Percentiles rank a stretch among this genome's conserved stretches.
These are phyloP conservation scores for Stachybotrys chartarum DNA, from an alignment of 2,329 filamentous ascomycete species.

Conservation along the genomic window DNA sequence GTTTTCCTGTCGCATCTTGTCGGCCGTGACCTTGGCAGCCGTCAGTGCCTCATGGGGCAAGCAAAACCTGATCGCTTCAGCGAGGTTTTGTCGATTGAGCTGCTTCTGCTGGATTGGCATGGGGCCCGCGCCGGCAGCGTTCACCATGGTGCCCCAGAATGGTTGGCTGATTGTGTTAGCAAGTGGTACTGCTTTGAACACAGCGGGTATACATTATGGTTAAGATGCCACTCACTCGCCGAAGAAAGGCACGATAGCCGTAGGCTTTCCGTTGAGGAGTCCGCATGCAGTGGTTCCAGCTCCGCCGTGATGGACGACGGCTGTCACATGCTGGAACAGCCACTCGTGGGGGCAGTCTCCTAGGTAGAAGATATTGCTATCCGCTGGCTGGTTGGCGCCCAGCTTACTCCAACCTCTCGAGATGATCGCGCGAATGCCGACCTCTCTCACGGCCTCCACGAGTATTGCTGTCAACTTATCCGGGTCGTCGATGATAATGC, in stretches of 20 bases:
- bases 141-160: constrained; percentile 34
- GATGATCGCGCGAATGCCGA: constrained; percentile 59
- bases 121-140: constrained; percentile 30
- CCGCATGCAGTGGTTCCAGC: constrained; percentile 66
- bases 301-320: constrained; percentile 63
- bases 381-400: constrained; percentile 41
- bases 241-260: constrained; percentile 68
- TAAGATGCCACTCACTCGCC: constrained; percentile 25
- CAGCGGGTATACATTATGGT: not conserved
- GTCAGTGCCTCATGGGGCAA: not conserved
- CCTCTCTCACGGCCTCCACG: constrained; percentile 57
- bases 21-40: not conserved
- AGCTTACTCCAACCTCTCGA: constrained; percentile 67
- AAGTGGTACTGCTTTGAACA: not conserved
- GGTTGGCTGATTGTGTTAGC: constrained; percentile 15
- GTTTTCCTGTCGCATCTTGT: not conserved
- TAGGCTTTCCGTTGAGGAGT: constrained; percentile 58
- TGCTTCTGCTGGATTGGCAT: constrained; percentile 25
- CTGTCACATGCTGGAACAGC: constrained; percentile 57
- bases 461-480: constrained; percentile 63
- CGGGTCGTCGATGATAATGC: constrained; percentile 68
- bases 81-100: constrained; percentile 23
- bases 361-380: constrained; percentile 58
- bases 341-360: constrained; percentile 65
- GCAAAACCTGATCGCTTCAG: constrained; percentile 20